Evolutionary conservation across 495 filamentous ascomycete species (phyloP), one percentile per base, ranked within the genome.

Genomic region (Annulohypoxylon nitens): DNA sequence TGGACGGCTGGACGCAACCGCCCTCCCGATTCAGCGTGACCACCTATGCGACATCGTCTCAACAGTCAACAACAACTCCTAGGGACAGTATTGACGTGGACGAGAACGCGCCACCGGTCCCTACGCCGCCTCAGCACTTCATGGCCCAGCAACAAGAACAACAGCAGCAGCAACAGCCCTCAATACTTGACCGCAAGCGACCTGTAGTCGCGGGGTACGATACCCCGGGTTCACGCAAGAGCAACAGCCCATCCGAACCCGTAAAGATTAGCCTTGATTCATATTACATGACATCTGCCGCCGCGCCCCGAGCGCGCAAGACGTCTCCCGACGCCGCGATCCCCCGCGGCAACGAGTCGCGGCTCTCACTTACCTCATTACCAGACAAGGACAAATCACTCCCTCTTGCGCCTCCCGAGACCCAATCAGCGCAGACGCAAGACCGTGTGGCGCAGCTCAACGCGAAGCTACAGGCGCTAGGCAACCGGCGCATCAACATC

Each of bases 21-120:
- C 76, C 78, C 0, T 94, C 91, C 61, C 91, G 91, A 45, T 93
- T 93, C 82, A 93, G 90, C 78, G 81, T 89, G 53, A 91, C 91
- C 14, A 93, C 92, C 2, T 91, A 91, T 76, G 88, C 89, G n/a
- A 84, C 88, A 2, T 85, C 88, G 2, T 85, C 84, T 16, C 47
- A 78, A 23, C 84, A 82, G 36, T 84, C 83, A 14, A 85, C 83
- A 14, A 85, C 83, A 47, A 89, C 90, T 36, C 89, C 89, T 16
- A 84, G 85, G 9, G 86, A 86, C 18, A 87, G 86, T 34, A 77
- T 85, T 36, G 82, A 86, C 55, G 77, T 85, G 39, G 82, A 86
- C 54, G 78, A 83, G 33, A 78, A 80, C 30, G 79, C 69, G 47
- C 80, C 82, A 8, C 78, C 80, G 5, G 72, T 81, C 18, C 82